A percentile compares a stretch with the other conserved stretches of the same genome.
Evolutionary conservation across 306 rosid species (phyloP).

Genomic region (Quercus engelmannii): DNA sequence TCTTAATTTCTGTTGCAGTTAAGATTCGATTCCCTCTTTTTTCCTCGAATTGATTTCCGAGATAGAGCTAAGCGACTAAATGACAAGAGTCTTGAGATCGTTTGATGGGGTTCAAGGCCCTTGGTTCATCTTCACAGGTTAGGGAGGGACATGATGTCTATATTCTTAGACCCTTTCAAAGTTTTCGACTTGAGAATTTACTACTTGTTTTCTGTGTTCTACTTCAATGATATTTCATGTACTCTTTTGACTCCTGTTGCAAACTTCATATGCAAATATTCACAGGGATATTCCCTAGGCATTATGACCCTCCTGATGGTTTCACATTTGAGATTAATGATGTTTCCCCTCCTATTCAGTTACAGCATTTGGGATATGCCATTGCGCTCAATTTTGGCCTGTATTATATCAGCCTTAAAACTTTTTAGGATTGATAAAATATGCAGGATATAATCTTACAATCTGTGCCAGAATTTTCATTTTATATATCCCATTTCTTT

Average conservation of each 20-base stretch:
- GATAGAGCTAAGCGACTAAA: constrained; percentile 64
- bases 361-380: not conserved
- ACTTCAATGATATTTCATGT: not conserved
- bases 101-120: constrained; percentile 69
- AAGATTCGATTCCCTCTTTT: constrained; percentile 77
- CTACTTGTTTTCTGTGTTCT: not conserved
- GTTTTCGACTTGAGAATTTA: not conserved
- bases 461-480: not conserved
- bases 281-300: constrained; percentile 72
- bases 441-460: not conserved
- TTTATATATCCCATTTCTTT: not conserved
- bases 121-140: constrained; percentile 76
- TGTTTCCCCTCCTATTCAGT: constrained; percentile 65
- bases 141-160: constrained; percentile 11
- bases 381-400: not conserved
- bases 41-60: constrained; percentile 79
- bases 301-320: constrained; percentile 89
- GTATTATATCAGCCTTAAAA: not conserved
- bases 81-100: constrained; percentile 70
- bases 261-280: constrained; percentile 51
- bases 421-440: not conserved
- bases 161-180: not conserved
- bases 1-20: constrained; percentile 51
- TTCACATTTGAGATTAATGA: constrained; percentile 78
- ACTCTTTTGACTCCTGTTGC: constrained; percentile 14